Base-by-base conservation (phyloP, 331 rosid species). In the Spiraea crenata region DNA sequence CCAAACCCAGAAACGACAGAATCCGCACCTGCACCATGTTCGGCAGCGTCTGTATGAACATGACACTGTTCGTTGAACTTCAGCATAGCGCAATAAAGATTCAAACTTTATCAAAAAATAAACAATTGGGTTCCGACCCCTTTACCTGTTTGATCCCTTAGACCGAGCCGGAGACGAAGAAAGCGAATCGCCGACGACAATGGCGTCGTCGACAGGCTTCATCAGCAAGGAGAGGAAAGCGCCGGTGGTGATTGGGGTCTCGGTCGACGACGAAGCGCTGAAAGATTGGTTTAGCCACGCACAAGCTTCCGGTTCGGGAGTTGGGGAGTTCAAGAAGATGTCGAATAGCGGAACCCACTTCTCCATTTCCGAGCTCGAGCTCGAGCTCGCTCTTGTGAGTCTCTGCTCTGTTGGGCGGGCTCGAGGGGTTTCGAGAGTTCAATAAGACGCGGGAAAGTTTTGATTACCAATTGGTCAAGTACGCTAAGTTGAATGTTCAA, bases 221-320 rank as follows among this genome's bases (percentile, higher is more conserved):
- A 75, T 77, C 14, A 81, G 74, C 77, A 81, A 45, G 31, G 80
- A 77, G 31, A 81, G 76, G 74, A 81, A 74, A 9, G 85, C 41
- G 54, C 71, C 70, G 3, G 82, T 77, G 50, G 80, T 77, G 8
- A 70, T 73, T 35, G 80, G 82, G 50, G 77, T 4, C 13, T 69
- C 9, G 16, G 78, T 20, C 7, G 85, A 42, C 7, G 70, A 72
- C 1, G 70, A 68, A 54, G 80, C 56, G 11, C 72, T 65, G 74
- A 77, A 77, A 51, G 77, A 74, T 6, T 39, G 80, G 49, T 45
- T 74, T 2, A 81, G 42, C 85, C 85, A 81, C 11, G 25, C 72
- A 48, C 80, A 81, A 9, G 80, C 85, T 69, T 81, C 80, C 44
- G 67, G 58, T 70, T 81, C 82, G 3, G 85, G 85, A 5, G 74